Conservation (phyloP, 352 stramenopile species). For the Pseudoperonospora humuli region DNA sequence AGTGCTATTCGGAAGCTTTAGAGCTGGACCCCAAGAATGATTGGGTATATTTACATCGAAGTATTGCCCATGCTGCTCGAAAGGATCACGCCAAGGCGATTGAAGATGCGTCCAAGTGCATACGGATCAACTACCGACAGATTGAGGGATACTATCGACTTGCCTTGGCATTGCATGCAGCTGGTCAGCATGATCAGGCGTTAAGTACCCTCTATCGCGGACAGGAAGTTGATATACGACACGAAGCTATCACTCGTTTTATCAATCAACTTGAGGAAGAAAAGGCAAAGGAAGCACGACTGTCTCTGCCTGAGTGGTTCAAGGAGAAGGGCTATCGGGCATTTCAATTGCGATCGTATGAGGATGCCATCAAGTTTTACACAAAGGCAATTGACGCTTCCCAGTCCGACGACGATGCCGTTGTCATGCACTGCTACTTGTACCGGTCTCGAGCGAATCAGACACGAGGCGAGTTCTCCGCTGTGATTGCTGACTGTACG, state of each 20-base stretch:
- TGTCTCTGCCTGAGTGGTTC: slow-evolving; percentile 36
- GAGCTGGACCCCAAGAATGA: slow-evolving; percentile 44
- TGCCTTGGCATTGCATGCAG: slow-evolving; percentile 34
- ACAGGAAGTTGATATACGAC: slow-evolving; percentile 39
- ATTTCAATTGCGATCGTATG: slow-evolving; percentile 86
- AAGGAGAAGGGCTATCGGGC: slow-evolving; percentile 84
- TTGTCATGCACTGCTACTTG: slow-evolving; percentile 50
- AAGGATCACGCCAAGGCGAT: slow-evolving; percentile 33
- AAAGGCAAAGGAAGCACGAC: slow-evolving; percentile 27
- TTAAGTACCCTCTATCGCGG: slow-evolving; percentile 44
- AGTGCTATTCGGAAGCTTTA: slow-evolving; percentile 42
- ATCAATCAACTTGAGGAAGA: slow-evolving; percentile 41
- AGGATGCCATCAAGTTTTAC: slow-evolving; percentile 88
- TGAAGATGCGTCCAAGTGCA: slow-evolving; percentile 47
- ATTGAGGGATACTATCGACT: slow-evolving; percentile 51
- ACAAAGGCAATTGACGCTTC: slow-evolving; percentile 77
- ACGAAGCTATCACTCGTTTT: slow-evolving; percentile 37
- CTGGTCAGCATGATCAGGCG: slow-evolving; percentile 41
- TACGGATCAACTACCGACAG: slow-evolving; percentile 54
- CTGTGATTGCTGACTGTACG: slow-evolving; percentile 46
- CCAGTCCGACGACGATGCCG: slow-evolving; percentile 36
- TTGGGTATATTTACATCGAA: slow-evolving; percentile 44
- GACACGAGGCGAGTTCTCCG: slow-evolving; percentile 39
- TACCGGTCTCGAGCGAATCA: slow-evolving; percentile 49
- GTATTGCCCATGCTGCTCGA: slow-evolving; percentile 36